A percentile compares a stretch with the other conserved stretches of the same genome.
Conservation (phyloP, 2,329 filamentous ascomycete species). For the Ophiognomonia clavigignenti-juglandacearum region DNA sequence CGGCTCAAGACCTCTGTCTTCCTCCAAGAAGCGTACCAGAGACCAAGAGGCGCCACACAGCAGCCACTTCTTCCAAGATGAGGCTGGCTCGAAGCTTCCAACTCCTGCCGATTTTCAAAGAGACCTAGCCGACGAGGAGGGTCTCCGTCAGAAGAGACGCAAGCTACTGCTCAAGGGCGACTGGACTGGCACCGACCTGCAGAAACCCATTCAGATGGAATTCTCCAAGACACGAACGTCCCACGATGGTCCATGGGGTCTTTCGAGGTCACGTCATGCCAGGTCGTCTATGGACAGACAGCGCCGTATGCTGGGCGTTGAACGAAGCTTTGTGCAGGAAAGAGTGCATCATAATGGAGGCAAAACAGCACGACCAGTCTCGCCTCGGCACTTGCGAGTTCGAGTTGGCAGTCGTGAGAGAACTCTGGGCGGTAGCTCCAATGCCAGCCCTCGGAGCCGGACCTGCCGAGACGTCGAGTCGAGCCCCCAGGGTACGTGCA, state of each 20-base stretch:
- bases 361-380: background rate
- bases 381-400: slow-evolving; percentile 23
- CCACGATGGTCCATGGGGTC: slow-evolving; percentile 17
- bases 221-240: slow-evolving; percentile 20
- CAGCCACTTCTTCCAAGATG: slow-evolving; percentile 7
- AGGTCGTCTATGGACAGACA: slow-evolving; percentile 6
- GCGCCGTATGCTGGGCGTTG: slow-evolving; percentile 10
- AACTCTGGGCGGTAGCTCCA: slow-evolving; percentile 19
- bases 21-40: slow-evolving; percentile 13
- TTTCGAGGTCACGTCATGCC: slow-evolving; percentile 19
- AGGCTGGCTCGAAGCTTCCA: background rate
- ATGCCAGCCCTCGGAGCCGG: slow-evolving; percentile 2
- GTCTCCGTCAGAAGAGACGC: slow-evolving; percentile 22
- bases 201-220: slow-evolving; percentile 27
- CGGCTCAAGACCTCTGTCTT: background rate
- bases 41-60: background rate
- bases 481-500: background rate
- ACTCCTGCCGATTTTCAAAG: background rate
- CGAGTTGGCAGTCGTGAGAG: slow-evolving; percentile 31
- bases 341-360: background rate
- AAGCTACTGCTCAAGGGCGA: slow-evolving; percentile 27
- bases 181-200: slow-evolving; percentile 29
- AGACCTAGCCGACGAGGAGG: background rate
- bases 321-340: background rate
- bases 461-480: background rate